Evolutionary conservation across 148 eudicot species (phyloP).

Genomic region (Bassia scoparia): DNA sequence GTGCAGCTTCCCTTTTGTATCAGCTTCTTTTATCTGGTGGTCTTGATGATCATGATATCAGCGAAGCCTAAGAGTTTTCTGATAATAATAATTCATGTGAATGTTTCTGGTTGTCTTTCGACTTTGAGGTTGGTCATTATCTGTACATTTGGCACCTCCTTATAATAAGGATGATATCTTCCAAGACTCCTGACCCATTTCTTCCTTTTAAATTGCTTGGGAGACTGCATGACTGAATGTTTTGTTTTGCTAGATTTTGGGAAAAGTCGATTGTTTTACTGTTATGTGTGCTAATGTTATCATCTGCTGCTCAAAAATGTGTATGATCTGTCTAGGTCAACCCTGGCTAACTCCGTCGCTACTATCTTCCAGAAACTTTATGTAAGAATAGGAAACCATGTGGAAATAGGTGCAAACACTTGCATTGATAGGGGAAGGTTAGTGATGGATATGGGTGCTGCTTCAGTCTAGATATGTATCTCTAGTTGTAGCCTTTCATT

Average conservation of each 20-base stretch:
- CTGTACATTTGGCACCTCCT: not conserved
- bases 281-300: not conserved
- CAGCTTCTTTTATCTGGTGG: not conserved
- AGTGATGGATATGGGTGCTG: not conserved
- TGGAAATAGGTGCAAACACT: conserved; percentile 91
- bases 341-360: not conserved
- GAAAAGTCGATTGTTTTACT: not conserved
- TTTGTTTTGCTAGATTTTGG: not conserved
- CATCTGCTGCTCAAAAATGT: not conserved
- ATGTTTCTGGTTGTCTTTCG: not conserved
- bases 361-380: conserved; percentile 40
- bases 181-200: not conserved
- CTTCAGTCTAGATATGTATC: not conserved
- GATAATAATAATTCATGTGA: not conserved
- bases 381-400: conserved; percentile 74
- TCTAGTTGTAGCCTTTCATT: not conserved
- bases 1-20: not conserved
- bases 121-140: not conserved
- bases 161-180: too few species aligned
- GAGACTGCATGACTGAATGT: too few species aligned
- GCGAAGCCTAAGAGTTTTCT: not conserved
- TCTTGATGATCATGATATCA: not conserved
- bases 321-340: conserved; percentile 6
- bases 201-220: not conserved
- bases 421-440: conserved; percentile 98